A percentile compares a stretch with the other conserved stretches of the same genome.
Conservation (phyloP, 495 filamentous ascomycete genomes). For the Xylaria bambusicola region DNA sequence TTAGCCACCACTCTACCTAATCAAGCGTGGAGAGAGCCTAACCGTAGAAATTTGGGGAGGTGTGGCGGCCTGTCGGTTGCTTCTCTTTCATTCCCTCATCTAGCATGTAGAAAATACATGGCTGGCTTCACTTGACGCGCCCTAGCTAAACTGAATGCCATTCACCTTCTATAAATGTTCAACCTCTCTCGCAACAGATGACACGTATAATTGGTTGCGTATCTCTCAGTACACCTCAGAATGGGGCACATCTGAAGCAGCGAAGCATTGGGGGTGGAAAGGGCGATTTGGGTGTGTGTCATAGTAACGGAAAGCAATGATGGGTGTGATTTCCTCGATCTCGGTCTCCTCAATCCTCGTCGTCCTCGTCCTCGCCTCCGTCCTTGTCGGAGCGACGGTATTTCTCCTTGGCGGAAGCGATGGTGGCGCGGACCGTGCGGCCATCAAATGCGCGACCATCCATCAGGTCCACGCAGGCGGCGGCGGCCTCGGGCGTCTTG, state of each 20-base stretch:
- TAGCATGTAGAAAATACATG: too few relatives aligned
- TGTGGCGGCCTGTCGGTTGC: too few relatives aligned
- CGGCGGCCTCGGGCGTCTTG: slow-evolving; percentile 65
- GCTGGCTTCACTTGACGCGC: too few relatives aligned
- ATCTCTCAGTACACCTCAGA: too few relatives aligned
- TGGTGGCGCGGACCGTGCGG: slow-evolving; percentile 72
- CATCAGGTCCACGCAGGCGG: slow-evolving; percentile 73
- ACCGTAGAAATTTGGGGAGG: too few relatives aligned
- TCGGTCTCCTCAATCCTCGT: slow-evolving; percentile 25
- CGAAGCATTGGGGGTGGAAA: neutral
- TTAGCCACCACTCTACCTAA: too few relatives aligned
- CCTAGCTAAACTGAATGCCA: too few relatives aligned
- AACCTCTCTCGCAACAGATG: too few relatives aligned
- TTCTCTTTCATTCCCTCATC: too few relatives aligned
- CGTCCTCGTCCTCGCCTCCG: slow-evolving; percentile 39
- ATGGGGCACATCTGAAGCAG: neutral
- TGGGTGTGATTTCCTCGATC: neutral
- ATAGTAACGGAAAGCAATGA: neutral
- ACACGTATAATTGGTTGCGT: too few relatives aligned
- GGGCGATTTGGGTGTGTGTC: neutral
- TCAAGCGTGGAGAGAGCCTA: too few relatives aligned
- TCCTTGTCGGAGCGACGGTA: slow-evolving; percentile 69
- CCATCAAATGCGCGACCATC: slow-evolving; percentile 78
- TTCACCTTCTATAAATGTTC: too few relatives aligned
- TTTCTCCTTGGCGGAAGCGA: slow-evolving; percentile 72